phyloP scores from a whole-genome alignment of 805 yeast species.

The Zygotorulaspora danielsina region DNA sequence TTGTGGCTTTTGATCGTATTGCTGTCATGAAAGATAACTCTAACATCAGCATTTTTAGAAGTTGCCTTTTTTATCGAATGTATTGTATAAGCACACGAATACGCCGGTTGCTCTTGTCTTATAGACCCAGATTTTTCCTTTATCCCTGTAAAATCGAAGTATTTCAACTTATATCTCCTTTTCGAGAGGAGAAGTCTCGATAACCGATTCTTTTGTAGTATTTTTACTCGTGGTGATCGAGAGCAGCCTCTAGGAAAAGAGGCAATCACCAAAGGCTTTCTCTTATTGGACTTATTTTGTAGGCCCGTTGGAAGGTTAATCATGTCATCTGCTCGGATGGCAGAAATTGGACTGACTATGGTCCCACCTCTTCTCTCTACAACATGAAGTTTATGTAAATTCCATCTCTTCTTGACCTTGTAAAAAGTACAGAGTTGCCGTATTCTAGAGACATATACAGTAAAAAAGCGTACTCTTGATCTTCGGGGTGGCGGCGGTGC shows the following conservation, averaged over 20 bases:
- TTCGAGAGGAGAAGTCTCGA: constrained; percentile 24
- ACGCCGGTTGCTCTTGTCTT: constrained; percentile 4
- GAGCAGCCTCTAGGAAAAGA: constrained; percentile 29
- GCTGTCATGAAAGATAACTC: constrained; percentile 27
- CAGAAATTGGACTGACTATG: constrained; percentile 17
- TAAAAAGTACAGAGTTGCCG: constrained; percentile 19
- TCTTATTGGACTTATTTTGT: constrained; percentile 14
- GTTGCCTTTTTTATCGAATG: constrained; percentile 23
- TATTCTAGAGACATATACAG: constrained; percentile 15
- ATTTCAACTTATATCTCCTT: constrained; percentile 27
- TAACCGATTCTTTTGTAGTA: constrained; percentile 24
- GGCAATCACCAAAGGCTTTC: constrained; percentile 32
- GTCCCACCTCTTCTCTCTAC: constrained; percentile 9
- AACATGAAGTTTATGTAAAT: constrained; percentile 23
- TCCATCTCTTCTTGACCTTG: constrained; percentile 23
- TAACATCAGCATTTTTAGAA: constrained; percentile 29
- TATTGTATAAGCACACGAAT: constrained; percentile 24
- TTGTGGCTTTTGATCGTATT: constrained; percentile 25
- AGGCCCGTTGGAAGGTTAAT: constrained; percentile 23
- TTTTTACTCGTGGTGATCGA: constrained; percentile 25
- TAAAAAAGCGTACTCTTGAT: constrained; percentile 22
- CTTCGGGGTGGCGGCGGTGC: constrained; percentile 34
- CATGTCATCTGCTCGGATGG: constrained; percentile 26
- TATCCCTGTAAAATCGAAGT: constrained; percentile 17
- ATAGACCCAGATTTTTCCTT: constrained; percentile 2